These are phyloP conservation scores for Globisporangium spiculum DNA, from an alignment of 352 stramenopile species.

Conservation along the genomic window DNA sequence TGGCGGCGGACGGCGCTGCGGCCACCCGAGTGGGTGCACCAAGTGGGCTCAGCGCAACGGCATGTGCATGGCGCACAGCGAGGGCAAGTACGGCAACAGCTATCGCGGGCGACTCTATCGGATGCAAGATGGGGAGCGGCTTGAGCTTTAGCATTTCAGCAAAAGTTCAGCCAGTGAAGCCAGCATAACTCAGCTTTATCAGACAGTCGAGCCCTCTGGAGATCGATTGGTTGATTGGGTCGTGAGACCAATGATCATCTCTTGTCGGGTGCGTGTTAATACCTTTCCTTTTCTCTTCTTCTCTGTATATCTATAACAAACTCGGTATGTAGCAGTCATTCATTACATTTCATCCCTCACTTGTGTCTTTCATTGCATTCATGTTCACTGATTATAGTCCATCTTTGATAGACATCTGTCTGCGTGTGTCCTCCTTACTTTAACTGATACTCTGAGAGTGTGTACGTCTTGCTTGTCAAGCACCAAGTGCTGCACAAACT, in stretches of 20 bases:
- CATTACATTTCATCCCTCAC: neutral
- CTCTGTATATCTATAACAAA: conserved; percentile 9
- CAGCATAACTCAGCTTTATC: neutral
- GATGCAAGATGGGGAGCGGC: conserved; percentile 22
- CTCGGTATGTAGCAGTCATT: neutral
- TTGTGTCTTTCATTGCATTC: neutral
- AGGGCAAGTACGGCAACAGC: conserved; percentile 81
- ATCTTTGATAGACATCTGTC: neutral
- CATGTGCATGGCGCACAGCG: conserved; percentile 85
- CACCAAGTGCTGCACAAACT: neutral
- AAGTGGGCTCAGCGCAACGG: conserved; percentile 85
- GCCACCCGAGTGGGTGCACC: conserved; percentile 63
- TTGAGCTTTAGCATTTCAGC: conserved; percentile 5
- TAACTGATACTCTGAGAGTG: neutral
- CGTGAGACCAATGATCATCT: neutral
- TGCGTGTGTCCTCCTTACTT: neutral
- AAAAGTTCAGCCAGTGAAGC: neutral
- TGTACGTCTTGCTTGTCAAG: neutral
- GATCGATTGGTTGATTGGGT: neutral
- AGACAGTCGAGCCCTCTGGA: neutral
- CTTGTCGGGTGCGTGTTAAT: neutral
- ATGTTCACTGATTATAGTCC: neutral
- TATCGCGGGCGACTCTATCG: conserved; percentile 64
- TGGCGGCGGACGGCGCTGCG: conserved; percentile 66
- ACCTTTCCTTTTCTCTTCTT: neutral